These are phyloP conservation scores for Boletellus emodensis DNA, from an alignment of 768 basidiomycete genomes.

Conservation along the genomic window DNA sequence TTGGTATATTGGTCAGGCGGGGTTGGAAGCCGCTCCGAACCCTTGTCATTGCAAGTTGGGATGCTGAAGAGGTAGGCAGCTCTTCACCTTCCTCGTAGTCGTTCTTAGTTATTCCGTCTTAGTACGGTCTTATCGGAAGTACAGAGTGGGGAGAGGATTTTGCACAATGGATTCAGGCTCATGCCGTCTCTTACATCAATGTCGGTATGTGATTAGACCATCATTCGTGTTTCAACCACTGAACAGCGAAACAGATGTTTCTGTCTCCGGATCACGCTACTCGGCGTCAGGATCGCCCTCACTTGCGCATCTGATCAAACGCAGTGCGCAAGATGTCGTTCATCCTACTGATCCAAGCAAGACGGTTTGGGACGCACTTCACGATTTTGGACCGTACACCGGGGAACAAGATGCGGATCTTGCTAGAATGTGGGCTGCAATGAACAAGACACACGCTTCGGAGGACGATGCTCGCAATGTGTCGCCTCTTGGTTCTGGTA, in stretches of 20 bases:
- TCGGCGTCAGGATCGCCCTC: constrained; percentile 66
- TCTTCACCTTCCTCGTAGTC: constrained; percentile 13
- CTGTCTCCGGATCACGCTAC: constrained; percentile 52
- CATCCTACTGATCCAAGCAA: constrained; percentile 64
- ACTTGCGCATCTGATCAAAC: constrained; percentile 68
- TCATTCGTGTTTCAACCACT: constrained; percentile 23
- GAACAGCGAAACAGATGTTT: constrained; percentile 41
- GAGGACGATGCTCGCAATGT: constrained; percentile 40
- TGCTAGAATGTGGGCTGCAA: constrained; percentile 36
- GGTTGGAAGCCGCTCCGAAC: constrained; percentile 71
- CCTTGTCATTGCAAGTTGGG: constrained; percentile 76
- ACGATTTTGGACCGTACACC: constrained; percentile 46
- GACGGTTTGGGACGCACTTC: constrained; percentile 75
- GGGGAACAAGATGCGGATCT: constrained; percentile 41
- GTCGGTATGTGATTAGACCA: constrained; percentile 46
- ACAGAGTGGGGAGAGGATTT: constrained; percentile 98
- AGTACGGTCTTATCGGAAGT: constrained; percentile 75
- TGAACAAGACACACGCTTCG: constrained; percentile 22
- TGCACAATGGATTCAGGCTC: constrained; percentile 66
- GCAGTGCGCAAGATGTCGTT: constrained; percentile 63
- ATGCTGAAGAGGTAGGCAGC: constrained; percentile 58
- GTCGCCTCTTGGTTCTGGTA: constrained; percentile 72
- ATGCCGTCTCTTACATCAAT: constrained; percentile 88
- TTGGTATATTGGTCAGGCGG: constrained; percentile 45
- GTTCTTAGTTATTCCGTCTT: constrained; percentile 8